Percentiles rank a stretch among this genome's conserved stretches.
These are phyloP conservation scores for Geotrichum europaeum DNA, from an alignment of 1,139 yeast species.

Conservation along the genomic window DNA sequence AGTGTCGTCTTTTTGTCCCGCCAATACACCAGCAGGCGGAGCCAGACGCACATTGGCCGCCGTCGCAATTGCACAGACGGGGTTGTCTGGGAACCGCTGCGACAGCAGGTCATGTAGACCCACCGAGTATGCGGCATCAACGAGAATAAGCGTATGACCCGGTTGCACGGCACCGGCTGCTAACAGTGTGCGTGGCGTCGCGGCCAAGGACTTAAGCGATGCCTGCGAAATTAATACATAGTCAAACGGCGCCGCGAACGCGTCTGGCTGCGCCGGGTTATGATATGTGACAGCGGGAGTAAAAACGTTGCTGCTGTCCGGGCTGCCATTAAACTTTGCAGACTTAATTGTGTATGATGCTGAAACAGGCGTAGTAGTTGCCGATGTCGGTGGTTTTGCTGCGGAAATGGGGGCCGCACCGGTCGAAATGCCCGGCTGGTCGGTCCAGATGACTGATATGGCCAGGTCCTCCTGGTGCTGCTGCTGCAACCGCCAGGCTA, in stretches of 20 bases:
- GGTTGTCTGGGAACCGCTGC: slow-evolving; percentile 25
- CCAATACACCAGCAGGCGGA: slow-evolving; percentile 12
- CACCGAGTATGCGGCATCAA: slow-evolving; percentile 31
- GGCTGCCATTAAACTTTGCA: slow-evolving; percentile 26
- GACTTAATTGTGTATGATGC: slow-evolving; percentile 20
- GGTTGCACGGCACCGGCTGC: slow-evolving; percentile 20
- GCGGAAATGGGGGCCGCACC: slow-evolving; percentile 7
- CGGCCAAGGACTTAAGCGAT: slow-evolving; percentile 25
- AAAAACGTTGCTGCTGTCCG: slow-evolving; percentile 8
- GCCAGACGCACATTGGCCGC: slow-evolving; percentile 19
- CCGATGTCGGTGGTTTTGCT: slow-evolving; percentile 3
- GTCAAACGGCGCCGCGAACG: slow-evolving; percentile 21
- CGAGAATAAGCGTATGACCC: slow-evolving; percentile 29
- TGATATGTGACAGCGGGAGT: slow-evolving; percentile 14
- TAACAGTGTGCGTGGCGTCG: slow-evolving; percentile 10
- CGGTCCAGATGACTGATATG: slow-evolving; percentile 20
- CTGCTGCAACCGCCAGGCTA: slow-evolving; percentile 26
- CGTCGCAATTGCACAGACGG: slow-evolving; percentile 26
- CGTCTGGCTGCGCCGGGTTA: slow-evolving; percentile 14
- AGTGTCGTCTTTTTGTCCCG: slow-evolving; percentile 14
- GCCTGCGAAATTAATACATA: slow-evolving; percentile 29
- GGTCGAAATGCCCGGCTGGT: slow-evolving; percentile 21
- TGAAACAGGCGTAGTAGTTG: slow-evolving; percentile 5
- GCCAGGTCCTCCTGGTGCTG: slow-evolving; percentile 8
- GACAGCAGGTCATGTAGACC: slow-evolving; percentile 30